Conservation (phyloP, 345 rosid species). For the Barbarea vulgaris region DNA sequence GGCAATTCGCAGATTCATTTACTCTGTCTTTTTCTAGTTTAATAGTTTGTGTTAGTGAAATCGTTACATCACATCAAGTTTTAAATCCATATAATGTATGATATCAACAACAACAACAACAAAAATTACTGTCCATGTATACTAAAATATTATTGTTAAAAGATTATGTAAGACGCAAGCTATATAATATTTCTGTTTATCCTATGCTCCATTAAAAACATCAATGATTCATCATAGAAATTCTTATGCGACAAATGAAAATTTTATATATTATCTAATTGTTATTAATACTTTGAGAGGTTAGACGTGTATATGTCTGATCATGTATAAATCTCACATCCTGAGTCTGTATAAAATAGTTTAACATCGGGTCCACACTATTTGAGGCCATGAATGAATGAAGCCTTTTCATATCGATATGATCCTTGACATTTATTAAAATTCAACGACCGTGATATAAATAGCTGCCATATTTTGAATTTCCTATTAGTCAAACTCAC, state of each 20-base stretch:
- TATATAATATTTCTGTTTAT: no score
- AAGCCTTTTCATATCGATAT: not conserved
- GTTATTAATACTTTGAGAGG: not conserved
- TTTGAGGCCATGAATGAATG: not conserved
- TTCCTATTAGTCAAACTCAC: conserved; percentile 7
- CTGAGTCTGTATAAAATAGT: not conserved
- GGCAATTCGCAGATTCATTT: not conserved
- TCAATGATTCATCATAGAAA: not conserved
- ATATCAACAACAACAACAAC: no score
- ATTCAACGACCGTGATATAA: not conserved
- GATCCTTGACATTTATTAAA: not conserved
- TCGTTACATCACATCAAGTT: no score
- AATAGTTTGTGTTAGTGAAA: not conserved
- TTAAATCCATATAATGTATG: no score
- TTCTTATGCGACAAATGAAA: not conserved
- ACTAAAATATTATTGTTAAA: no score
- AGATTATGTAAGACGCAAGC: no score
- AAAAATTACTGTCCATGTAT: no score
- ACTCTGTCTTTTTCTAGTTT: not conserved
- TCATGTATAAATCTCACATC: not conserved
- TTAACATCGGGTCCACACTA: not conserved
- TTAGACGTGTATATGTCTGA: not conserved
- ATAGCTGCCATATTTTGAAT: not conserved
- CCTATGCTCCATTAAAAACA: not conserved
- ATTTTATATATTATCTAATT: not conserved